Evolutionary conservation across 345 rosid species (phyloP).

Genomic region (Eucalyptus regnans): DNA sequence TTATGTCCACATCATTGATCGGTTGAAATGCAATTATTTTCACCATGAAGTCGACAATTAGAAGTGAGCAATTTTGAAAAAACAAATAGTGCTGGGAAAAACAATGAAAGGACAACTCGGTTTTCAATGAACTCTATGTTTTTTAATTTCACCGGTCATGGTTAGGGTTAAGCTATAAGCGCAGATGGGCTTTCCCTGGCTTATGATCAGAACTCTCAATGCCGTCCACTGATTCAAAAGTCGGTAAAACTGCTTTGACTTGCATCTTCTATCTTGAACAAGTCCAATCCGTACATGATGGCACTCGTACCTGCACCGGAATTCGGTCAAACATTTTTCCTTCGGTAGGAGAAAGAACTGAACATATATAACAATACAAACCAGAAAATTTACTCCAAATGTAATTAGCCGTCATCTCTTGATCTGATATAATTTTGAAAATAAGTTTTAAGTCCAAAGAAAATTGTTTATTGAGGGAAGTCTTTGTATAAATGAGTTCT

Average conservation of each 20-base stretch:
- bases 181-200: slow-evolving; percentile 27
- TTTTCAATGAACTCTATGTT: not conserved
- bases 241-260: slow-evolving; percentile 6
- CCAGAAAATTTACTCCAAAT: not conserved
- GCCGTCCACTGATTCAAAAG: slow-evolving; percentile 20
- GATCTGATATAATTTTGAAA: not conserved
- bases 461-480: not conserved
- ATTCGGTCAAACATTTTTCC: not conserved
- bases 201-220: slow-evolving; percentile 30
- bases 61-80: not conserved
- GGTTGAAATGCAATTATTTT: not conserved
- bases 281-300: slow-evolving; percentile 38
- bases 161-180: not conserved
- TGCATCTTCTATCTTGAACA: slow-evolving; percentile 17
- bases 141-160: not conserved
- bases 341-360: not conserved
- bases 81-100: not conserved
- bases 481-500: not conserved
- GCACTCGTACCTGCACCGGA: slow-evolving; percentile 16
- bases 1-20: not conserved
- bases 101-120: no score
- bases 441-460: not conserved
- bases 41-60: not conserved
- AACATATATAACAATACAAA: not conserved
- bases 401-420: not conserved